A percentile compares a stretch with the other conserved stretches of the same genome.
Conservation (phyloP, 2,329 filamentous ascomycete species). For the Mariannaea sp. region DNA sequence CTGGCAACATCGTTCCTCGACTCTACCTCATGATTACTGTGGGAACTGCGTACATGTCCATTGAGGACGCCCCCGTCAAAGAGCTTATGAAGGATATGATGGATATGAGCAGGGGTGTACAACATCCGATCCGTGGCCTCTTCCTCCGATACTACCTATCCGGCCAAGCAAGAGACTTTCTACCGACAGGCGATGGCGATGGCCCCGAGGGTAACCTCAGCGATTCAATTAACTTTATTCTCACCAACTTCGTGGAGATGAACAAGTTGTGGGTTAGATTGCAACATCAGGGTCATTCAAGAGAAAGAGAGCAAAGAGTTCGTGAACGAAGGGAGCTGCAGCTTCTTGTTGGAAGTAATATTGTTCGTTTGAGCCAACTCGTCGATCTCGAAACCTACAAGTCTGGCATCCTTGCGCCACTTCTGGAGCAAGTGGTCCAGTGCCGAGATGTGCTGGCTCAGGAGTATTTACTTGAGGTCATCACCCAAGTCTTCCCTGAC, state of each 20-base stretch:
- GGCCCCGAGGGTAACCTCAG: constrained; percentile 94
- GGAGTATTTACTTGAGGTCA: constrained; percentile 96
- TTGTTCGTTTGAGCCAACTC: constrained; percentile 91
- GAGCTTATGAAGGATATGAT: constrained; percentile 99
- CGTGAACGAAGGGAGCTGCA: constrained; percentile 95
- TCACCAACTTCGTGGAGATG: constrained; percentile 99
- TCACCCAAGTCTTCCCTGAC: constrained; percentile 98
- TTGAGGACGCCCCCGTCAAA: constrained; percentile 97
- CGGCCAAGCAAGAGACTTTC: constrained; percentile 87
- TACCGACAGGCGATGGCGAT: constrained; percentile 81
- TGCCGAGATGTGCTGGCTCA: constrained; percentile 96
- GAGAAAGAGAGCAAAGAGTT: constrained; percentile 90
- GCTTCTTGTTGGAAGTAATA: constrained; percentile 92
- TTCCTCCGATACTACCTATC: constrained; percentile 97
- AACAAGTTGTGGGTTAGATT: constrained; percentile 99
- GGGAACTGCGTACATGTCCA: constrained; percentile 98
- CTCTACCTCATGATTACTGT: constrained; percentile 99
- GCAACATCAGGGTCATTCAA: constrained; percentile 95
- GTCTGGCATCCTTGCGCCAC: constrained; percentile 81
- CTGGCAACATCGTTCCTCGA: constrained; percentile 94
- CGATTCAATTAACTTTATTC: constrained; percentile 96
- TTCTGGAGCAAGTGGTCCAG: constrained; percentile 96
- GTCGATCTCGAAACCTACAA: constrained; percentile 96
- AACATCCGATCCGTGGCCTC: constrained; percentile 92
- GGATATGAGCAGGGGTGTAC: constrained; percentile 98